phyloP scores from a whole-genome alignment of 805 yeast species.

The Candida yuanshanica region DNA sequence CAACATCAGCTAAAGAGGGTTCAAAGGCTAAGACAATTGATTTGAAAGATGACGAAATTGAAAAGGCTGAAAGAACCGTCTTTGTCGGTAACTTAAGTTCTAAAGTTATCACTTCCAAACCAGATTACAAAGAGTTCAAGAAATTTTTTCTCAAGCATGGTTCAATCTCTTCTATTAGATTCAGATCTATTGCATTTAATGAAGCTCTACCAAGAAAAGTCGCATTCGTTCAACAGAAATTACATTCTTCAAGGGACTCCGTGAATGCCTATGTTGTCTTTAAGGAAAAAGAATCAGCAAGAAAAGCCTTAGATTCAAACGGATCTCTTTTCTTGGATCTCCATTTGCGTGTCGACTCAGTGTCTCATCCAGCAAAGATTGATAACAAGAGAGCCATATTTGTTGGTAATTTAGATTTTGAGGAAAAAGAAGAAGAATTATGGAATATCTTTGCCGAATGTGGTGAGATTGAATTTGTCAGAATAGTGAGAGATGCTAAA shows the following conservation, averaged over 20 bases:
- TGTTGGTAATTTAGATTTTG: slow-evolving; percentile 92
- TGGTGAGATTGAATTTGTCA: slow-evolving; percentile 79
- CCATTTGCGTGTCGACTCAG: slow-evolving; percentile 88
- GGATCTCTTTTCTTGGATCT: slow-evolving; percentile 61
- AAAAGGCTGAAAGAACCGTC: slow-evolving; percentile 76
- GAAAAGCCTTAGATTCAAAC: slow-evolving; percentile 47
- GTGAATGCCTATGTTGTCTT: slow-evolving; percentile 88
- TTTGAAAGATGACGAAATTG: slow-evolving; percentile 65
- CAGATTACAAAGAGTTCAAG: slow-evolving; percentile 57
- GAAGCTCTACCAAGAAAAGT: slow-evolving; percentile 88
- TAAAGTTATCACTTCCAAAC: slow-evolving; percentile 58
- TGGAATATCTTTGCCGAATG: slow-evolving; percentile 72
- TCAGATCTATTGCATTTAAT: slow-evolving; percentile 86
- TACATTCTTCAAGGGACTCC: slow-evolving; percentile 73
- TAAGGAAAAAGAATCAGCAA: slow-evolving; percentile 41
- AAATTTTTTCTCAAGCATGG: slow-evolving; percentile 41
- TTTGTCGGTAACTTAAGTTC: slow-evolving; percentile 84
- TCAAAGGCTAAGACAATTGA: slow-evolving; percentile 39
- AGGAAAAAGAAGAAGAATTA: slow-evolving; percentile 81
- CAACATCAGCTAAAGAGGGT: slow-evolving; percentile 12
- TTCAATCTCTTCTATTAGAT: slow-evolving; percentile 67
- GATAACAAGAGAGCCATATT: slow-evolving; percentile 81
- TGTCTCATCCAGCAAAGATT: slow-evolving; percentile 84
- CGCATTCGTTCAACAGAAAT: slow-evolving; percentile 75
- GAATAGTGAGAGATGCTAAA: slow-evolving; percentile 86